Conservation (phyloP, 768 basidiomycete genomes). For the Lentinula guzmanii region DNA sequence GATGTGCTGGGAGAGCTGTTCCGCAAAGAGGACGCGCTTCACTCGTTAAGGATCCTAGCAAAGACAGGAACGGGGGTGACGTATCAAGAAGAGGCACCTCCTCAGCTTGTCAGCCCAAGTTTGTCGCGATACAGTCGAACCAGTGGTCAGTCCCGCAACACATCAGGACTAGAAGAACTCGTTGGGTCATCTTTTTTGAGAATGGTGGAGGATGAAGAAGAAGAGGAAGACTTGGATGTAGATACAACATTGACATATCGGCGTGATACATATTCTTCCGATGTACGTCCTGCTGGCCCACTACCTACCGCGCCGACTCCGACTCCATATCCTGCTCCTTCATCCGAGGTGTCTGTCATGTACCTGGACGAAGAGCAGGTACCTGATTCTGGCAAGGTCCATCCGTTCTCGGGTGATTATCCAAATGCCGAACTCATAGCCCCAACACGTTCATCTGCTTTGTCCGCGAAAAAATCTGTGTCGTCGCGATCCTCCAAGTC, state of each 20-base stretch:
- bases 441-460: background rate
- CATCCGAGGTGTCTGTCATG: constrained; percentile 1
- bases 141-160: background rate
- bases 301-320: background rate
- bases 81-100: background rate
- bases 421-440: background rate
- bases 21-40: background rate
- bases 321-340: background rate
- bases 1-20: constrained; percentile 1
- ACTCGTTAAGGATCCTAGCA: background rate
- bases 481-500: background rate
- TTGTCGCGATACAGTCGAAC: background rate
- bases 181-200: background rate
- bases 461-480: background rate
- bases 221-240: background rate
- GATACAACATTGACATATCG: background rate
- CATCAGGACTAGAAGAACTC: background rate
- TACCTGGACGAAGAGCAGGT: background rate
- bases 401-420: background rate
- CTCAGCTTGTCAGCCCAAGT: background rate
- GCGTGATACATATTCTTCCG: background rate
- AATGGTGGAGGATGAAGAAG: background rate
- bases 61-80: background rate
- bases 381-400: background rate
- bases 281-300: background rate